Evolutionary conservation across 306 rosid genomes (phyloP).

Genomic region (Vigna unguiculata): DNA sequence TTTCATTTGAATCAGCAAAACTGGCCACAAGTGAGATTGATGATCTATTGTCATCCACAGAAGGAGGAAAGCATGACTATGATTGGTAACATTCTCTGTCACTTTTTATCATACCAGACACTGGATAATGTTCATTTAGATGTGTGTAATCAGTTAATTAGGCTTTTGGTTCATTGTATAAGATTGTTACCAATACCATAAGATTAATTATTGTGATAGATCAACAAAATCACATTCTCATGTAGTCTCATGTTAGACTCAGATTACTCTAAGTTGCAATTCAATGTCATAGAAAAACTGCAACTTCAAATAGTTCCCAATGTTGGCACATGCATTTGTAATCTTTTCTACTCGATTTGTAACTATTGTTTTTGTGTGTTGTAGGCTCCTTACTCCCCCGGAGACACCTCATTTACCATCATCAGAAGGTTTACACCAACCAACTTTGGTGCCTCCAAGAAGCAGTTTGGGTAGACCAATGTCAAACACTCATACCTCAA

Average conservation of each 20-base stretch:
- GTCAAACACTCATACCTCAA: constrained; percentile 63
- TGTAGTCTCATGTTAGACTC: neutral
- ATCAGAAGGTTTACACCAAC: constrained; percentile 60
- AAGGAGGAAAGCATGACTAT: constrained; percentile 85
- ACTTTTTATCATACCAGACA: neutral
- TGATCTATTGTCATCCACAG: constrained; percentile 69
- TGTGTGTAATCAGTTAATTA: neutral
- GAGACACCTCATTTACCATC: constrained; percentile 73
- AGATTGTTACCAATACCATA: neutral
- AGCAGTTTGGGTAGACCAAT: constrained; percentile 58
- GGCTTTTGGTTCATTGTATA: neutral
- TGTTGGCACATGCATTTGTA: neutral
- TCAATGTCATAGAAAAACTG: neutral
- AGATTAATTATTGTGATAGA: neutral
- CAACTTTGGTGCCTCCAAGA: constrained; percentile 51
- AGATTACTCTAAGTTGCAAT: constrained; percentile 1
- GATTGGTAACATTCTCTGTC: constrained; percentile 61
- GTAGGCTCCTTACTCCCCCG: constrained; percentile 93
- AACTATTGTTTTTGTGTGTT: constrained; percentile 27
- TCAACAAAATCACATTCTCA: neutral
- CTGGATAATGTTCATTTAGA: neutral
- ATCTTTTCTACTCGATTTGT: constrained; percentile 16
- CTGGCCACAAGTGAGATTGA: constrained; percentile 63
- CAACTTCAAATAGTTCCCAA: neutral
- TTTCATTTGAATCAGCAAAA: constrained; percentile 72